These are phyloP conservation scores for Nyssa sinensis DNA, from an alignment of 148 eudicot genomes.

Conservation along the genomic window DNA sequence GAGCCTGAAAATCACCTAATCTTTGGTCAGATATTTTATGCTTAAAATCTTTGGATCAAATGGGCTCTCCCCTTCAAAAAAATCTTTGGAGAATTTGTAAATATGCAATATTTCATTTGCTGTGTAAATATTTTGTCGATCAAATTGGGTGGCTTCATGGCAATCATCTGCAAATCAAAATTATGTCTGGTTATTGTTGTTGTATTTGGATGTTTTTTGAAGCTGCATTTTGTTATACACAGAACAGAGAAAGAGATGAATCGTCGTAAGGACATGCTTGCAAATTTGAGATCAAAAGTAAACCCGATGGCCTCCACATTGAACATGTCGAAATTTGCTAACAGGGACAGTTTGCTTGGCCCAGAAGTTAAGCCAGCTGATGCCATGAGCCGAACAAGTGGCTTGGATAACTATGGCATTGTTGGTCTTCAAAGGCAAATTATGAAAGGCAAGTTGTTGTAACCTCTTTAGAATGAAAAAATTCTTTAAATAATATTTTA, in stretches of 20 bases:
- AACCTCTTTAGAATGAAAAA: slow-evolving; percentile 3
- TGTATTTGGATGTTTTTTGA: slow-evolving; percentile 4
- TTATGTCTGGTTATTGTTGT: background rate
- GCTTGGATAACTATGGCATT: slow-evolving; percentile 75
- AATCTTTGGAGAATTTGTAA: too few species aligned
- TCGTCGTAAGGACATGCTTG: slow-evolving; percentile 71
- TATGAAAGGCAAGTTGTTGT: slow-evolving; percentile 70
- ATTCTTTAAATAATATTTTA: too few species aligned
- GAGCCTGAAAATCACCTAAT: too few species aligned
- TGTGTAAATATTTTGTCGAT: background rate
- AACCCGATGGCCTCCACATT: slow-evolving; percentile 81
- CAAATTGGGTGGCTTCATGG: slow-evolving; percentile 3
- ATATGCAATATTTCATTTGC: too few species aligned
- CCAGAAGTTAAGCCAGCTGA: slow-evolving; percentile 75
- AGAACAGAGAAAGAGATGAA: slow-evolving; percentile 86
- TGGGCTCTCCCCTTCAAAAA: too few species aligned
- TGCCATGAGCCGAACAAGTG: slow-evolving; percentile 64
- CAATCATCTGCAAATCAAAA: slow-evolving; percentile 15
- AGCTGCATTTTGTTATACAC: slow-evolving; percentile 15
- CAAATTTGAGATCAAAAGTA: slow-evolving; percentile 77
- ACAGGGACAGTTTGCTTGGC: slow-evolving; percentile 88
- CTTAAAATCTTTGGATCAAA: too few species aligned
- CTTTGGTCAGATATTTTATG: too few species aligned
- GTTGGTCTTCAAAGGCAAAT: slow-evolving; percentile 86
- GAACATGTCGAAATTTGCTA: slow-evolving; percentile 87